These are phyloP conservation scores for Colletotrichum cereale DNA, from an alignment of 2,329 filamentous ascomycete genomes.

Conservation along the genomic window DNA sequence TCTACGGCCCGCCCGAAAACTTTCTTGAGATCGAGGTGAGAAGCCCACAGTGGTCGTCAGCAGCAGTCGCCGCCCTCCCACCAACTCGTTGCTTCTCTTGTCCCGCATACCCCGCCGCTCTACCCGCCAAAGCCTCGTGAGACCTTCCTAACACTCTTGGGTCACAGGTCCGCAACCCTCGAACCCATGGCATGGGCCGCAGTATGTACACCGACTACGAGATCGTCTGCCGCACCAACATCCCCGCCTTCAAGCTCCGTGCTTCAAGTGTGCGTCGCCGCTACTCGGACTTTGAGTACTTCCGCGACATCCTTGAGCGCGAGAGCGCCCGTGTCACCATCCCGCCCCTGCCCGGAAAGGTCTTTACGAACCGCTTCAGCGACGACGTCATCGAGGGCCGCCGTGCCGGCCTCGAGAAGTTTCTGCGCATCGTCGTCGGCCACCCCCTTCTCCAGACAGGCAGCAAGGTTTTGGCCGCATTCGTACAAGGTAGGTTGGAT, in stretches of 20 bases:
- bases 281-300: conserved; percentile 99
- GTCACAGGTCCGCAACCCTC: conserved; percentile 86
- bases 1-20: conserved; percentile 98
- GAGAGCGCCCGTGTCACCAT: conserved; percentile 96
- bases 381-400: conserved; percentile 98
- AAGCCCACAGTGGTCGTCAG: conserved; percentile 20
- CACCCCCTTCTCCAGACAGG: conserved; percentile 97
- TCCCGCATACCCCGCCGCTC: neutral
- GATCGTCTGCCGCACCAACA: conserved; percentile 97
- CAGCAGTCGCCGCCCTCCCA: conserved; percentile 2
- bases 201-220: conserved; percentile 99
- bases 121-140: neutral
- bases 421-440: conserved; percentile 96
- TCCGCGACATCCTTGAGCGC: conserved; percentile 96
- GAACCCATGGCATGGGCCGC: conserved; percentile 93
- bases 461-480: conserved; percentile 94
- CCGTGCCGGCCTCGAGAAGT: conserved; percentile 91
- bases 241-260: conserved; percentile 97
- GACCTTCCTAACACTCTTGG: conserved; percentile 10
- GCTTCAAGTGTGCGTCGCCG: conserved; percentile 89
- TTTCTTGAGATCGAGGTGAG: conserved; percentile 96
- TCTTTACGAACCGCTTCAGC: conserved; percentile 97
- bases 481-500: conserved; percentile 83
- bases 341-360: conserved; percentile 94
- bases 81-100: neutral